Evolutionary conservation across 257 asterid genomes (phyloP), one percentile per base, ranked within the genome.

Genomic region (Nyctanthes arbortristis): DNA sequence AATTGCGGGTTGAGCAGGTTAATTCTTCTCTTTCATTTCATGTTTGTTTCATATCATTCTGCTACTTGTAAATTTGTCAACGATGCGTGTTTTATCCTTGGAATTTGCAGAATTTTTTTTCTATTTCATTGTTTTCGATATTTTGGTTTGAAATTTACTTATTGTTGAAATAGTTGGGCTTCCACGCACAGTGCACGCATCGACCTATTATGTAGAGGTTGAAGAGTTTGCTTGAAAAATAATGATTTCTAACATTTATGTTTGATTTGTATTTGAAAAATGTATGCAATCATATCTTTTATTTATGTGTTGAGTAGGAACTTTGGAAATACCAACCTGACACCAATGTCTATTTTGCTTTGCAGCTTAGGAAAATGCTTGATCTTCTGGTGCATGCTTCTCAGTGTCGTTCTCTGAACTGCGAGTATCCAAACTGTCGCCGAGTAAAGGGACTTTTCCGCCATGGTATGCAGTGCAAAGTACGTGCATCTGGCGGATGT

Each of bases 381-480:
- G 98, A 91, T 31, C 97, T 93, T 64, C 76, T 93, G 73, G 98
- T 93, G 74, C 98, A 93, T 47, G 98, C 98, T 70, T 88, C 97
- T 75, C 93, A 86, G 77, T 93, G 98, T 30, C 97, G 96, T 66
- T 84, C 88, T 39, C 68, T 87, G 16, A 87, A 68, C 36, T 93
- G 98, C 79, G 91, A 81, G 49, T 93, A 93, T 80, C 96, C 96
- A 29, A 87, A 93, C 63, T 93, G 98, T 75, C 96, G 96, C 79
- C 90, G 91, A 82, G 97, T 93, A 78, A 93, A 91, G 83, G 96
- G 92, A 68, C 98, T 93, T 78, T 93, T 93, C 82, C 92, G 96
- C 72, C 98, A 93, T 66, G 98, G 97, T 30, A 88, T 91, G 77
- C 74, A 70, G 29, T 93, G 98, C 93, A 90, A 85, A 79, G 58